Evolutionary conservation across 2,329 filamentous ascomycete species (phyloP).

Genomic region (Arthroderma uncinatum): DNA sequence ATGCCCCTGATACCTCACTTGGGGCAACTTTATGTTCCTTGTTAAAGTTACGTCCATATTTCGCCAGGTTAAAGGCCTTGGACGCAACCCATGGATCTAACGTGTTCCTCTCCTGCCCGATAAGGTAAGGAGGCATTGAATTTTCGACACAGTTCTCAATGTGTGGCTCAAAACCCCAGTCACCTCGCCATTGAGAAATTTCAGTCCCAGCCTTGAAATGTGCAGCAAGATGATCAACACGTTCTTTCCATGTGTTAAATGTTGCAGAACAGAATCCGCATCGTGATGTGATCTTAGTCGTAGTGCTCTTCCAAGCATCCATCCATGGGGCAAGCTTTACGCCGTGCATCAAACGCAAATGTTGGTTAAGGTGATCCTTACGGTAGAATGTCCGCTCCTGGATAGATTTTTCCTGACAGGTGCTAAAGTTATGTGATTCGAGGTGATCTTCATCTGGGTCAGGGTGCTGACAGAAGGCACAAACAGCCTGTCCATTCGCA

Average conservation of each 20-base stretch:
- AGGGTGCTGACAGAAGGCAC: slow-evolving; percentile 47
- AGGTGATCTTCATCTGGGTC: slow-evolving; percentile 47
- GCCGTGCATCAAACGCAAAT: slow-evolving; percentile 49
- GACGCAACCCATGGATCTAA: slow-evolving; percentile 24
- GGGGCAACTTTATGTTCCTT: slow-evolving; percentile 1
- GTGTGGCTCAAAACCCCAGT: slow-evolving; percentile 32
- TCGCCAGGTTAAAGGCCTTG: neutral
- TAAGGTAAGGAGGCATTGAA: slow-evolving; percentile 28
- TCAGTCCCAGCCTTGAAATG: slow-evolving; percentile 31
- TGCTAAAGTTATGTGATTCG: slow-evolving; percentile 48
- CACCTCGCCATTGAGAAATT: slow-evolving; percentile 33
- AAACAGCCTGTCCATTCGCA: slow-evolving; percentile 41
- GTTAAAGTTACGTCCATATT: neutral
- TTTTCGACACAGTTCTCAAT: slow-evolving; percentile 29
- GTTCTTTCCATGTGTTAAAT: slow-evolving; percentile 36
- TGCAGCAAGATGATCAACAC: slow-evolving; percentile 31
- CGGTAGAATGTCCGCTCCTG: slow-evolving; percentile 52
- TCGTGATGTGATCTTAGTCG: slow-evolving; percentile 42
- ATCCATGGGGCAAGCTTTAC: slow-evolving; percentile 45
- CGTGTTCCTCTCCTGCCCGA: slow-evolving; percentile 25
- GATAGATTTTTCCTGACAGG: slow-evolving; percentile 49
- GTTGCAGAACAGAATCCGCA: slow-evolving; percentile 35
- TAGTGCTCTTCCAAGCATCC: slow-evolving; percentile 49
- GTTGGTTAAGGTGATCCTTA: slow-evolving; percentile 53
- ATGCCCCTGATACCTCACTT: neutral